These are phyloP conservation scores for Macrocybe gigantea DNA, from an alignment of 768 basidiomycete genomes.

Conservation along the genomic window DNA sequence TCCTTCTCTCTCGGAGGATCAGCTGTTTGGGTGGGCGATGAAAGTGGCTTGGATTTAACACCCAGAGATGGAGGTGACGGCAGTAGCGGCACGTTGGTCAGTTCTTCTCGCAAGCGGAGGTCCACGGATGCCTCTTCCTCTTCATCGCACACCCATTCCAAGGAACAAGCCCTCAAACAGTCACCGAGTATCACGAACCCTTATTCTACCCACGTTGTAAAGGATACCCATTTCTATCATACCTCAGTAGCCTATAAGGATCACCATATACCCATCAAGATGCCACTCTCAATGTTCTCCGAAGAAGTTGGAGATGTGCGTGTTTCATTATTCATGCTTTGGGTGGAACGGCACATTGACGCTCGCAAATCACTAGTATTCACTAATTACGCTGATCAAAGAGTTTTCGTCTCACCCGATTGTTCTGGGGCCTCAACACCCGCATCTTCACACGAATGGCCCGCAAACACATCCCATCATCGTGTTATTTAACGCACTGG, in stretches of 20 bases:
- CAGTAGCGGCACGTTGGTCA: conserved; percentile 32
- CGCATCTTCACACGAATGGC: conserved; percentile 92
- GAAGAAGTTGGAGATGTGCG: conserved; percentile 96
- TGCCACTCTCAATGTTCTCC: conserved; percentile 84
- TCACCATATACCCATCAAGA: conserved; percentile 81
- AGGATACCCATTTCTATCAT: conserved; percentile 94
- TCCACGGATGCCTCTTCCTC: conserved; percentile 74
- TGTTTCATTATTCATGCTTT: conserved; percentile 7
- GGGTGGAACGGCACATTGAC: neutral
- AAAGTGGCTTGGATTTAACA: conserved; percentile 48
- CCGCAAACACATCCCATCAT: conserved; percentile 90
- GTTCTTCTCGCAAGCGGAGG: conserved; percentile 45
- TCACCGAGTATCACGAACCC: conserved; percentile 30
- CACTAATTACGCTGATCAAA: conserved; percentile 83
- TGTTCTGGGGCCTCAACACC: conserved; percentile 73
- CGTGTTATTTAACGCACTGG: conserved; percentile 90
- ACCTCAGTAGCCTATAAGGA: conserved; percentile 81
- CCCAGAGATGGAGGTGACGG: conserved; percentile 40
- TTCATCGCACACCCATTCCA: conserved; percentile 49
- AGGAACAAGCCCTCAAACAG: conserved; percentile 33
- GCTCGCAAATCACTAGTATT: conserved; percentile 54
- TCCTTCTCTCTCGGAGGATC: conserved; percentile 78
- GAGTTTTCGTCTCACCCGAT: conserved; percentile 60
- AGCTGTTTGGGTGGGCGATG: conserved; percentile 82
- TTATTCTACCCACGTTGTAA: conserved; percentile 42